Percentiles rank a stretch among this genome's conserved stretches.
These are phyloP conservation scores for Xylaria sp. DNA, from an alignment of 2,329 filamentous ascomycete genomes.

Conservation along the genomic window DNA sequence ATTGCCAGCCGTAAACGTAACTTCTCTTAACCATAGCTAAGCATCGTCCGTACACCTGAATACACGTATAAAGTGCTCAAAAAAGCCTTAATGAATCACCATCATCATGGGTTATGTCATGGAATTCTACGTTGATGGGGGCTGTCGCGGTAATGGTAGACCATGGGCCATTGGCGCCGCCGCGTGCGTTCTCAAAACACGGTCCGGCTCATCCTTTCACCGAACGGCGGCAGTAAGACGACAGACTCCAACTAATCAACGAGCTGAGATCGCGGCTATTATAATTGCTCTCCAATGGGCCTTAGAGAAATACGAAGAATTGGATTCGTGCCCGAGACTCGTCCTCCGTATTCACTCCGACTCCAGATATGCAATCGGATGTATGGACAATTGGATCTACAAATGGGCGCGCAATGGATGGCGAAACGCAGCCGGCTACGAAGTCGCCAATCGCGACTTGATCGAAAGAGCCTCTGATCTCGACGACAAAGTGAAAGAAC, in stretches of 20 bases:
- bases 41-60: neutral
- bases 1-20: neutral
- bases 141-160: conserved; percentile 49
- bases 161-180: conserved; percentile 46
- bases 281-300: conserved; percentile 62
- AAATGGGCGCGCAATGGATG: conserved; percentile 43
- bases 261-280: conserved; percentile 52
- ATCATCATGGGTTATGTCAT: conserved; percentile 50
- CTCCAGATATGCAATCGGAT: conserved; percentile 51
- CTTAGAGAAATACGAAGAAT: conserved; percentile 46
- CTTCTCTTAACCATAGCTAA: neutral
- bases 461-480: conserved; percentile 47
- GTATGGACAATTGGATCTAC: conserved; percentile 49
- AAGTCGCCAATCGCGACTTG: conserved; percentile 53
- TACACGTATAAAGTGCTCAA: neutral
- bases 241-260: conserved; percentile 48
- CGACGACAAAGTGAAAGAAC: conserved; percentile 41
- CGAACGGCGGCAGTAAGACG: neutral
- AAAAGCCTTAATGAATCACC: neutral
- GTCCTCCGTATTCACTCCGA: conserved; percentile 51
- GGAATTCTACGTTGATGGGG: conserved; percentile 52
- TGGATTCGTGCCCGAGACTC: conserved; percentile 39
- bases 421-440: conserved; percentile 43
- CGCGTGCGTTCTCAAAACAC: conserved; percentile 44
- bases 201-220: neutral